Base-by-base conservation (phyloP, 2,329 filamentous ascomycete genomes). In the Dactylella cylindrospora region DNA sequence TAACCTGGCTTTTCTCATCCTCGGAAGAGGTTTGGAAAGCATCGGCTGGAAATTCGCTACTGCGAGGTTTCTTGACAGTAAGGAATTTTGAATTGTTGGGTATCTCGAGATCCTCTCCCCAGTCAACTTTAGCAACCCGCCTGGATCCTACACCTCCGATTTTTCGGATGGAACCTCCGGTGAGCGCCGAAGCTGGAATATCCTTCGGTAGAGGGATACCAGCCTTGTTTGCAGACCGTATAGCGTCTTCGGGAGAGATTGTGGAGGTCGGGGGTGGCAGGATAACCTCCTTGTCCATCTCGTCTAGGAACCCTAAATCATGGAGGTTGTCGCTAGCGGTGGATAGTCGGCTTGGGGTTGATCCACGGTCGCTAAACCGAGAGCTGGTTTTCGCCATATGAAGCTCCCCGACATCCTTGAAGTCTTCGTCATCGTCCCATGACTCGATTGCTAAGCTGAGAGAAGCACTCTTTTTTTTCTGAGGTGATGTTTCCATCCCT, bases 161-260 rank as follows among this genome's bases (percentile, higher is more conserved):
- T 67, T 90, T 80, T 75, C 94, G 95, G 71, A 97, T 97, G 7
- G 90, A 91, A 46, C 93, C 93, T 47, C 91, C 91, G 72, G 93
- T 81, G 33, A 98, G 77, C 23, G 93, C 93, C 15, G 91, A 95
- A 23, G 87, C 83, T 1, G 91, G 90, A 25, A 97, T 83, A 71
- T 90, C 90, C 45, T 82, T 78, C 22, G 93, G 93, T 52, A 97
- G 82, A 5, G 93, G 91, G 66, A 98, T 95, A 67, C 93, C 93
- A 20, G 90, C 90, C 71, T 84, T 84, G 70, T 89, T 86, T 26
- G 90, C 91, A 5, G 89, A 87, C 19, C 87, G 82, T 69, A 98
- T 91, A 61, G 93, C 90, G 71, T 94, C 55, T 36, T 61, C 47
- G n/a, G 55, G 47, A 7, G 55, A 61, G 36, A 61, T 86, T 68